Conservation (phyloP, 2,329 filamentous ascomycete genomes). For the Hysterium pulicare region DNA sequence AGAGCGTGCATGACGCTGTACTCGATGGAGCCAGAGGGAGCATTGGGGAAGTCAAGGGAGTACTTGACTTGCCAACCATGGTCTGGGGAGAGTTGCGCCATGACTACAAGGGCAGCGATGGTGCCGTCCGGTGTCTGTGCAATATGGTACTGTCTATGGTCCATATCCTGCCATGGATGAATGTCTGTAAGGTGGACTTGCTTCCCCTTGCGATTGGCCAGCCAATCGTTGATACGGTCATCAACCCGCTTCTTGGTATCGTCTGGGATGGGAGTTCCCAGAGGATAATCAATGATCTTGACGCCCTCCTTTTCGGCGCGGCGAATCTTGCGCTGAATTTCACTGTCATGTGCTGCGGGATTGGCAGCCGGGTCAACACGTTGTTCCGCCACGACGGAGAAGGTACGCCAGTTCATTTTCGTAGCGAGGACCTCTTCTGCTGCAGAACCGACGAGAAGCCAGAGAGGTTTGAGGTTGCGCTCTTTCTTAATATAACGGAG, state of each 20-base stretch:
- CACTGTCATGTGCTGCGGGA: conserved; percentile 61
- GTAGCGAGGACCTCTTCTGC: conserved; percentile 77
- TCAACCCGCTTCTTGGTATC: conserved; percentile 69
- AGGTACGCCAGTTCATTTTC: conserved; percentile 80
- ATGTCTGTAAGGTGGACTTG: conserved; percentile 92
- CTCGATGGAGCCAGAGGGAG: conserved; percentile 86
- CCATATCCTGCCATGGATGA: conserved; percentile 78
- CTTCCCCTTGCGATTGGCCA: conserved; percentile 71
- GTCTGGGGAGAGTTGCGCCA: conserved; percentile 74
- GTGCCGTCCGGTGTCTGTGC: conserved; percentile 69
- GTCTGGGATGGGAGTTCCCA: conserved; percentile 61
- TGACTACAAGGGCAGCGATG: conserved; percentile 73
- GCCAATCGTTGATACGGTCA: conserved; percentile 74
- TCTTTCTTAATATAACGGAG: conserved; percentile 72
- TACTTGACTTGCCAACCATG: conserved; percentile 96
- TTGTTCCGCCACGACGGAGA: conserved; percentile 86
- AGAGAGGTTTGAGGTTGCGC: conserved; percentile 72
- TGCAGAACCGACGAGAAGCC: conserved; percentile 79
- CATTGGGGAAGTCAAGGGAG: conserved; percentile 85
- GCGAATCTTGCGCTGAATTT: conserved; percentile 71
- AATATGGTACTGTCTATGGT: conserved; percentile 82
- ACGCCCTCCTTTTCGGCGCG: conserved; percentile 80
- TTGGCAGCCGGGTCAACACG: conserved; percentile 73
- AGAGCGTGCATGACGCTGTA: conserved; percentile 72
- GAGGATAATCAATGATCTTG: conserved; percentile 69